Conservation (phyloP, 78 protist species). For the Dictyostelium intermedium region DNA sequence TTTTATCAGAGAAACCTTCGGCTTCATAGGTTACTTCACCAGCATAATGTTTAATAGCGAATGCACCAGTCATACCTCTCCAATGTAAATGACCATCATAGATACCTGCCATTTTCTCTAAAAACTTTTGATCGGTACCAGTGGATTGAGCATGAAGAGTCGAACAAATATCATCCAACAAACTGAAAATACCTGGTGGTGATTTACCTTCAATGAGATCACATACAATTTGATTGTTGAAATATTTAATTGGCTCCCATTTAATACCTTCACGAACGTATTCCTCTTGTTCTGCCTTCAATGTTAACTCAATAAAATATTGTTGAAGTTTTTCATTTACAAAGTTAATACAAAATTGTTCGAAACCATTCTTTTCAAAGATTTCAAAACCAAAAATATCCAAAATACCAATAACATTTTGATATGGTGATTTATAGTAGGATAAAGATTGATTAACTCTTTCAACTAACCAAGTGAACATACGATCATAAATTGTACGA, state of each 20-base stretch:
- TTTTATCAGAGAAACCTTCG: slow-evolving; percentile 89
- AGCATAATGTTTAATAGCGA: slow-evolving; percentile 92
- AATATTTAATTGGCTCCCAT: slow-evolving; percentile 93
- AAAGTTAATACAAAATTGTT: slow-evolving; percentile 96
- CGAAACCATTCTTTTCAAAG: slow-evolving; percentile 90
- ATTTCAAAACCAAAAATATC: slow-evolving; percentile 97
- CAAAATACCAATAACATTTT: slow-evolving; percentile 84
- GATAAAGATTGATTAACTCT: slow-evolving; percentile 79
- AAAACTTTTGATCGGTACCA: slow-evolving; percentile 89
- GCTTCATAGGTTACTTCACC: slow-evolving; percentile 93
- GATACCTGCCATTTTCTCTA: slow-evolving; percentile 81
- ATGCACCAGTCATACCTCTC: slow-evolving; percentile 78
- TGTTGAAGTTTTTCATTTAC: slow-evolving; percentile 87
- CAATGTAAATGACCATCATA: slow-evolving; percentile 84
- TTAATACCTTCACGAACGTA: slow-evolving; percentile 93
- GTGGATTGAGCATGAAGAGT: slow-evolving; percentile 89
- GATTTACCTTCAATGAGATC: slow-evolving; percentile 93
- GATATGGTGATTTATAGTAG: slow-evolving; percentile 68
- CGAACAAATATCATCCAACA: slow-evolving; percentile 93
- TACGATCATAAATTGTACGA: slow-evolving; percentile 88
- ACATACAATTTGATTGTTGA: slow-evolving; percentile 93
- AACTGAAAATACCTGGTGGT: slow-evolving; percentile 91
- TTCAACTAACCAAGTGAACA: slow-evolving; percentile 90
- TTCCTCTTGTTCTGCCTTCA: slow-evolving; percentile 93
- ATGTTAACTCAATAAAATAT: slow-evolving; percentile 91